Evolutionary conservation across 495 filamentous ascomycete species (phyloP).

Genomic region (Sphaerosporella brunnea): DNA sequence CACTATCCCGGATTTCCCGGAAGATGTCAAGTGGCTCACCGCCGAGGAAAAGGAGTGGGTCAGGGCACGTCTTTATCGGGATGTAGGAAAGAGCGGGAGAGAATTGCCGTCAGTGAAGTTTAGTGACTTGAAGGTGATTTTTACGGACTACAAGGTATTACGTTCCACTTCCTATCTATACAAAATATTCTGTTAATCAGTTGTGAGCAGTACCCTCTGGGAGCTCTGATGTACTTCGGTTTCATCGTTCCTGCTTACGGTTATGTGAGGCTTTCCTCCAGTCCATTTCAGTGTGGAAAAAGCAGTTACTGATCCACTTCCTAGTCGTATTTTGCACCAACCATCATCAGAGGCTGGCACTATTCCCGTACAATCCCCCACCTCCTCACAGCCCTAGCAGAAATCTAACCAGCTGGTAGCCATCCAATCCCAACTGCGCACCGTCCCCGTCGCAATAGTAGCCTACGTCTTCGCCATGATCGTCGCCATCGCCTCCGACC

Average conservation of each 20-base stretch:
- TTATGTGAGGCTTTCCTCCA: constrained; percentile 2
- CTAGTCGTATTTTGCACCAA: constrained; percentile 52
- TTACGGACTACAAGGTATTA: constrained; percentile 53
- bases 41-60: constrained; percentile 63
- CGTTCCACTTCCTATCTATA: constrained; percentile 8
- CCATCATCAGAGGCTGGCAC: constrained; percentile 42
- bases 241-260: constrained; percentile 76
- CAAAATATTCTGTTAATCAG: no score
- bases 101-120: constrained; percentile 36
- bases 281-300: not conserved
- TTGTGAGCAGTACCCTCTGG: constrained; percentile 55
- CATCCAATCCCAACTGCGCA: constrained; percentile 61
- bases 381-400: no score
- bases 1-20: constrained; percentile 59
- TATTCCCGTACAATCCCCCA: no score
- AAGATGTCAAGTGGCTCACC: constrained; percentile 46
- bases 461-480: constrained; percentile 60
- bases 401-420: no score
- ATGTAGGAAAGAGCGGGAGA: constrained; percentile 58
- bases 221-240: constrained; percentile 78
- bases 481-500: constrained; percentile 53
- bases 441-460: constrained; percentile 73
- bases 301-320: constrained; percentile 1
- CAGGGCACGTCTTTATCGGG: constrained; percentile 50
- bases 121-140: constrained; percentile 47